Base-by-base conservation (phyloP, 2,329 filamentous ascomycete species). In the Aspergillus eucalypticola region DNA sequence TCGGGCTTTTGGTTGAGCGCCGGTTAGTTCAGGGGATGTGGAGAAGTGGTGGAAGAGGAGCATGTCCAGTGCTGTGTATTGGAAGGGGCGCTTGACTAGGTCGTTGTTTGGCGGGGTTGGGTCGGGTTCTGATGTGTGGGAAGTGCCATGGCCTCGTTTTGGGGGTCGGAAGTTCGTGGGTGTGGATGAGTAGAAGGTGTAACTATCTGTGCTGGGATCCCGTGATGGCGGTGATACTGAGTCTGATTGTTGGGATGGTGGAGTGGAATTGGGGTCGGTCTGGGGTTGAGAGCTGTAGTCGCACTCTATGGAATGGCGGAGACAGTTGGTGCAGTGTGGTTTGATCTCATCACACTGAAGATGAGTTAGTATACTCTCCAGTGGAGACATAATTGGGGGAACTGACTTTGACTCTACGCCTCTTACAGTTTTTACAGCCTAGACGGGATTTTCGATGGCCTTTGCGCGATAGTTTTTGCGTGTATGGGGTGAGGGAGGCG, bases 41-140 rank as follows among this genome's bases (percentile, higher is more conserved):
- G 63, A 27, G 8, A 60, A 59, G 39, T 65, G 59, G 32, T 66
- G 63, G 35, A 65, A 65, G 10, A 66, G 21, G 5, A 42, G 59
- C 57, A 66, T 61, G 27, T 66, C 64, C 1, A 60, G 56, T 2
- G 50, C 61, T 5, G 38, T 60, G 44, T 64, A 65, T 17, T 65
- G 25, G 53, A 66, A 65, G 13, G 60, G 54, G 6, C 42, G 54
- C 3, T 48, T 48, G 1, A 39, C 56, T 10, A 65, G 5, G 2
- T 39, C 48, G 21, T 58, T 32, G 3, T n/a, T 27, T 1, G 54
- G 29, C 8, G 25, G n/a, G 4, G 1, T 51, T 8, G 49, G 21
- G 10, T 42, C 27, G 32, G 11, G 21, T 13, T 13, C 29, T 35
- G 29, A 35, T 13, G 11, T 35, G 29, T 13, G 29, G 11, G 29